Evolutionary conservation across 2,329 filamentous ascomycete genomes (phyloP), one percentile per base, ranked within the genome.

Genomic region (Aspergillus melleus): DNA sequence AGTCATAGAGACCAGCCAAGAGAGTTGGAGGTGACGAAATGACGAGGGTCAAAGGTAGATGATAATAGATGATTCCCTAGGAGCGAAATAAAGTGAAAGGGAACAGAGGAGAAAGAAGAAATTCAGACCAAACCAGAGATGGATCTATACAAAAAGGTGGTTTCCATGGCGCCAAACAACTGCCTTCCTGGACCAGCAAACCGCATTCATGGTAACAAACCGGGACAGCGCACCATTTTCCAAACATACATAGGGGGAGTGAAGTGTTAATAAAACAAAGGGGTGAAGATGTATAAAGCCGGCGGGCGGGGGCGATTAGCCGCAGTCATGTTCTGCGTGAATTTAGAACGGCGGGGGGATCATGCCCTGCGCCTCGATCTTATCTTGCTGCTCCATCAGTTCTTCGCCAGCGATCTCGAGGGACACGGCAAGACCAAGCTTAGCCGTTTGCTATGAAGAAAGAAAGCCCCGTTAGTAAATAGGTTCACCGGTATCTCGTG

Each of bases 351-450:
- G 82, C 62, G 82, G 81, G 61, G 77, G 76, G 61, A 80, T 69
- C 66, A 79, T 76, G 65, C 76, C 75, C 61, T 76, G 71, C 55
- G 77, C 66, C 51, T 78, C 77, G 51, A 75, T 73, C 65, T 72
- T 77, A 76, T 92, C 89, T 77, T 92, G 90, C 79, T 92, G 90
- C 77, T 93, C 89, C 83, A 95, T 90, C 68, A 96, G 81, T 76
- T 96, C 92, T 76, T 96, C 92, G 58, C 88, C 86, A 54, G 88
- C 88, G 55, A 90, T 87, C 82, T 96, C 92, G 68, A 96, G 91
- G 52, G 93, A 96, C 70, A 99, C 91, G 62, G 92, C 92, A 65
- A 99, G 85, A 68, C 95, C 95, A 70, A 98, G 86, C 84, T 98
- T 98, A 69, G 94, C 91, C 81, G 90, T 86, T 88, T 95, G 92